Base-by-base conservation (phyloP, 495 filamentous ascomycete species). In the Polyplosphaeria fusca region DNA sequence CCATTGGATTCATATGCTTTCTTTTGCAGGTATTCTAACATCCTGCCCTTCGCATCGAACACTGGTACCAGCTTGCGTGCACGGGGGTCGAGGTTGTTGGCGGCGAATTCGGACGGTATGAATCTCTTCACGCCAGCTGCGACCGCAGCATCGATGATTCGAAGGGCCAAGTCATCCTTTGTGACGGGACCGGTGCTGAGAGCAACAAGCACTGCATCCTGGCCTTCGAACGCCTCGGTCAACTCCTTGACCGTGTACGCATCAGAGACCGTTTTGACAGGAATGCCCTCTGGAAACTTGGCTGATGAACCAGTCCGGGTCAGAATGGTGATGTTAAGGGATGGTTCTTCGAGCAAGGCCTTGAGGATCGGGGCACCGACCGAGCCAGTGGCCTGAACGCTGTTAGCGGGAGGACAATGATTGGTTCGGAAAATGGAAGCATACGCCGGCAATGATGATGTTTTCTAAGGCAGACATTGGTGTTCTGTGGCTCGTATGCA, bases 311-410 rank as follows among this genome's bases (percentile, higher is more conserved):
- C 64, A 23, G 54, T 42, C 43, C 78, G 75, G 35, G 72, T 69
- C 28, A 80, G 61, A 47, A 74, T 65, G 37, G 74, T 74, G 65
- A 89, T 78, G 65, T 76, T 76, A 75, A 91, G 89, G 22, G 46
- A 38, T 54, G 78, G 28, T 4, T 67, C 53, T 4, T 46, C 47
- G 18, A 78, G 63, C 28, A 74, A 70, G 27, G 62, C 69, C 20
- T 52, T 37, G 52, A 75, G 69, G 42, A 77, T 68, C 43, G 67
- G 64, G 7, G 64, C 64, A 45, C 77, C 71, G 48, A 76, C 47
- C 30, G 61, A 70, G 47, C 69, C 73, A 32, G 51, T 70, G 47
- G 69, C 68, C 71, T 72, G 28, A n/a, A 5, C 3, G 37, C 12
- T 20, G 45, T 57, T 42, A 57, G 53, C 13, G 18, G 13, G 44